Evolutionary conservation across 768 basidiomycete species (phyloP).

Genomic region (Leccinum incarnatum): DNA sequence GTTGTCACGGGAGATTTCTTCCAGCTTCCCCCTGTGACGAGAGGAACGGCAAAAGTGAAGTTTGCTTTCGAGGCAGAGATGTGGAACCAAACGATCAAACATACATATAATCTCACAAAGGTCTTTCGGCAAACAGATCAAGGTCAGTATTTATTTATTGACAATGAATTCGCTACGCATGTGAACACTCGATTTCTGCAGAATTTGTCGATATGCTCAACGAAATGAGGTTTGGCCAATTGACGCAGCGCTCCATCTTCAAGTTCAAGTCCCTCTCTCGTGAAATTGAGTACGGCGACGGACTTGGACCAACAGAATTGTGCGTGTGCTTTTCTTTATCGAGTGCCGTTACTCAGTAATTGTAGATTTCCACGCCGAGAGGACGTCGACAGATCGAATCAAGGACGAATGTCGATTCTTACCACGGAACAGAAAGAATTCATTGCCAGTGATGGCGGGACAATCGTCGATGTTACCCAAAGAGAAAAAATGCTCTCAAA

Average conservation of each 20-base stretch:
- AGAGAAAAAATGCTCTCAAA: conserved; percentile 80
- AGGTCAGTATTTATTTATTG: conserved; percentile 44
- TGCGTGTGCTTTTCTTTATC: conserved; percentile 36
- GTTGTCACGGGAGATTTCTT: conserved; percentile 98
- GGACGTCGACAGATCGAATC: conserved; percentile 88
- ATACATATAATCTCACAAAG: conserved; percentile 90
- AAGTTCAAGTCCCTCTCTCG: conserved; percentile 73
- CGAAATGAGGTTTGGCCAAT: conserved; percentile 90
- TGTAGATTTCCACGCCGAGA: conserved; percentile 88
- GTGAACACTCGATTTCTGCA: conserved; percentile 30
- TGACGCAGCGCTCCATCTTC: conserved; percentile 61
- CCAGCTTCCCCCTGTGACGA: conserved; percentile 91
- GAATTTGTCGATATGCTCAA: conserved; percentile 96
- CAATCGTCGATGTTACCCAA: conserved; percentile 48
- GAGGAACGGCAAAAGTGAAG: conserved; percentile 54
- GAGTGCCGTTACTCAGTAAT: background rate
- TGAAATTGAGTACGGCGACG: conserved; percentile 72
- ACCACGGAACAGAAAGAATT: conserved; percentile 52
- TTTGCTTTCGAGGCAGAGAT: conserved; percentile 89
- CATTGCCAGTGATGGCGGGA: conserved; percentile 62
- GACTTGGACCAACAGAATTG: conserved; percentile 88
- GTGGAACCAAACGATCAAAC: conserved; percentile 73
- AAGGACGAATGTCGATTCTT: conserved; percentile 60
- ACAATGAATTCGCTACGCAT: background rate
- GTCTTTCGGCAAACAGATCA: conserved; percentile 95